These are phyloP conservation scores for Boletus sp. DNA, from an alignment of 768 basidiomycete genomes.

Conservation along the genomic window DNA sequence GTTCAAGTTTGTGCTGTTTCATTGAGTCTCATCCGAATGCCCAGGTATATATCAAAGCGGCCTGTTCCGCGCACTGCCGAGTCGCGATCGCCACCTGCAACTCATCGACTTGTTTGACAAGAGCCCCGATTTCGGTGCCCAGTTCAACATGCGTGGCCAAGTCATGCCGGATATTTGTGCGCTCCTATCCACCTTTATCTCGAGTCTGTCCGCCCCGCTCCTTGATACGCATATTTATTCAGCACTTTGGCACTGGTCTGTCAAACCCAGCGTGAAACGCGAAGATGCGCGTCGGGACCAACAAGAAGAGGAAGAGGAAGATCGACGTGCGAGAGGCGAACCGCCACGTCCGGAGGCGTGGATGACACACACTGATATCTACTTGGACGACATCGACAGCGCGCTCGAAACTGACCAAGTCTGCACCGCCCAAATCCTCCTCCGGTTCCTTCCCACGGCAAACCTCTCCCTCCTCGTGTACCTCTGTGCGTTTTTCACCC, in stretches of 20 bases:
- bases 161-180: slow-evolving; percentile 43
- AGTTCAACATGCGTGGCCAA: slow-evolving; percentile 33
- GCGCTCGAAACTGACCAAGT: slow-evolving; percentile 35
- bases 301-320: slow-evolving; percentile 34
- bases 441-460: slow-evolving; percentile 46
- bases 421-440: slow-evolving; percentile 42
- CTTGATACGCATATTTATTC: slow-evolving; percentile 40
- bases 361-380: slow-evolving; percentile 11
- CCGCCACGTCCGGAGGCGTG: slow-evolving; percentile 16
- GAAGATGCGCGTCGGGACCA: slow-evolving; percentile 29
- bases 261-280: slow-evolving; percentile 40
- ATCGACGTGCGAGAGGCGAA: slow-evolving; percentile 26
- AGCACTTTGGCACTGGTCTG: slow-evolving; percentile 43
- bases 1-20: not conserved
- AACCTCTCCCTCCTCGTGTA: slow-evolving; percentile 43
- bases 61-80: slow-evolving; percentile 42
- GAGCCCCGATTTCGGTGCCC: slow-evolving; percentile 20
- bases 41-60: slow-evolving; percentile 43
- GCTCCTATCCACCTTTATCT: slow-evolving; percentile 45
- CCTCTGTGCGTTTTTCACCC: slow-evolving; percentile 47
- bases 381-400: slow-evolving; percentile 14
- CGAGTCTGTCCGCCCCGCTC: slow-evolving; percentile 44
- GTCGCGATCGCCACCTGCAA: slow-evolving; percentile 37
- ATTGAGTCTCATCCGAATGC: not conserved
- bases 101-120: slow-evolving; percentile 40